Evolutionary conservation across 345 rosid genomes (phyloP), one percentile per base, ranked within the genome.

Genomic region (Salix suchowensis): DNA sequence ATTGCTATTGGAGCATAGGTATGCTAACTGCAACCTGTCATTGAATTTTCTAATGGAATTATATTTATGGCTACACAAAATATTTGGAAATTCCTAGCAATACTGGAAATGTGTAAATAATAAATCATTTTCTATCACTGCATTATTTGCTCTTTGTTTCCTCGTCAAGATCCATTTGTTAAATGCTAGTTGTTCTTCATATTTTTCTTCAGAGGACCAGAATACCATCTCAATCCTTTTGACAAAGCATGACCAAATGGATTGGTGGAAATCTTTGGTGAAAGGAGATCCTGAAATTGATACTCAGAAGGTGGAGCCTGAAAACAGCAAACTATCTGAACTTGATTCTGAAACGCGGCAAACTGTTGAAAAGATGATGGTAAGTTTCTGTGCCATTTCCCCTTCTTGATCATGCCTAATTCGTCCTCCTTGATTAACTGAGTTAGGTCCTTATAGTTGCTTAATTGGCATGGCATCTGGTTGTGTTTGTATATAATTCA

Each of bases 1-100:
- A 93, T 78, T 88, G 94, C 77, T 93, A 88, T 69, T 95, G 98
- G 98, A 95, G 96, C 83, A 85, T 91, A 73, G 98, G 99, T 93
- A 88, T 61, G 85, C 79, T 72, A 34, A 6, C 39, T 30, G 16
- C n/a, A 26, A 46, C 39, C 68, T 2, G 19, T 65, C 3, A 13
- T 6, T 65, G 37, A 16, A 15, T 65, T 65, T 28, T 30, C 36
- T 4, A 50, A 52, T 24, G 58, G 46, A 14, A 65, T 46, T 66
- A 3, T 65, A 9, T 9, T 18, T 4, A 75, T 32, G 65, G 46
- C 46, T 66, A 30, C 7, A n/a, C n/a, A 15, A 46, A 65, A 65
- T 65, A 18, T 23, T 62, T 30, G 58, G 15, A 21, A 72, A 55
- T 18, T 9, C 23, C 13, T 18, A 7, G 44, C n/a, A 55, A 16